phyloP scores from a whole-genome alignment of 805 yeast species.

The Saccharomycopsis sp. region DNA sequence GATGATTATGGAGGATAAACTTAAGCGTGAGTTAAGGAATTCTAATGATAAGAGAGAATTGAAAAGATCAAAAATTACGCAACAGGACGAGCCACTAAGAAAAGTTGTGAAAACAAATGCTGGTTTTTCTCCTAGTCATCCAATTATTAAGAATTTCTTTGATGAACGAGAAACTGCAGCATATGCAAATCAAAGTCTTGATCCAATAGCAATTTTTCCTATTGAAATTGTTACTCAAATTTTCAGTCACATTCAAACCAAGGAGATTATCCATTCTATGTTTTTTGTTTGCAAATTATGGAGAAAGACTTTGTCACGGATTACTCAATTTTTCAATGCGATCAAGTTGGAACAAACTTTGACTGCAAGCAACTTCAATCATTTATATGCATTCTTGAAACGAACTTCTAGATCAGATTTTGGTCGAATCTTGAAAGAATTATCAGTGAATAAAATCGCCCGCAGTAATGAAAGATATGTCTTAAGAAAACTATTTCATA shows the following conservation, averaged over 20 bases:
- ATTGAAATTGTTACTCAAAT: conserved; percentile 10
- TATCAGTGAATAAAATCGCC: conserved; percentile 5
- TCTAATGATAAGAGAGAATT: too few species aligned
- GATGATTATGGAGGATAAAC: background rate
- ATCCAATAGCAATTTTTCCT: conserved; percentile 9
- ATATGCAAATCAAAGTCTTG: too few species aligned
- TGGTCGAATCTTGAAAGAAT: background rate
- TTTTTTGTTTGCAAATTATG: conserved; percentile 15
- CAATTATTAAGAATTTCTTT: too few species aligned
- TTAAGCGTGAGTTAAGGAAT: background rate
- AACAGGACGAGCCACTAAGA: background rate
- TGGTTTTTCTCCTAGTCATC: background rate
- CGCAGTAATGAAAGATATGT: conserved; percentile 4
- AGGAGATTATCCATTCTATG: conserved; percentile 3
- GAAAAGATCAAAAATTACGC: background rate
- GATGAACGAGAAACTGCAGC: too few species aligned
- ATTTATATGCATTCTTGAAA: conserved; percentile 6
- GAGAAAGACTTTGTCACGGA: conserved; percentile 6
- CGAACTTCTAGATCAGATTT: background rate
- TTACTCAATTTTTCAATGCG: conserved; percentile 10
- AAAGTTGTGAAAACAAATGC: too few species aligned
- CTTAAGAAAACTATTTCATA: conserved; percentile 4
- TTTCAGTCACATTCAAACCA: conserved; percentile 5
- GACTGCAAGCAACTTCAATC: conserved; percentile 4
- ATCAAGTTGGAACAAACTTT: conserved; percentile 4